Base-by-base conservation (phyloP, 768 basidiomycete species). In the Phanerochaete carnosa region DNA sequence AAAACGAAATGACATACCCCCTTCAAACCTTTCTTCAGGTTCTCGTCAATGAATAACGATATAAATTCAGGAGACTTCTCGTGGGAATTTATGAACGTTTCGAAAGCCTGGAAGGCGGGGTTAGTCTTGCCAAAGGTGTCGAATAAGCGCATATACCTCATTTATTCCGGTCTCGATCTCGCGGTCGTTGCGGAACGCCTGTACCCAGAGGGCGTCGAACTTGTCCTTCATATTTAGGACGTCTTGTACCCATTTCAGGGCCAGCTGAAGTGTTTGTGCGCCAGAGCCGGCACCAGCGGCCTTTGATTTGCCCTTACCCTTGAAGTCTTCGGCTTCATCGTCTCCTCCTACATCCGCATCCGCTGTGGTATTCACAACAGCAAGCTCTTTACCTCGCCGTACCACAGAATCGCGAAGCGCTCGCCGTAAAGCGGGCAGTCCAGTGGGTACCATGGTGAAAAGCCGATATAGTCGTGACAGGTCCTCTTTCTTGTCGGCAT, bases 21-120 rank as follows among this genome's bases (percentile, higher is more conserved):
- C 77, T 94, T 97, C 30, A 98, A 80, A 0, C 96, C 96, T 68
- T 94, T 92, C 75, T 89, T 94, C 25, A 99, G 80, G 70, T 98
- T 89, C 61, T 98, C 95, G 68, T 99, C 97, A 61, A 99, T 95
- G 74, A 93, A 99, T 54, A 99, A 76, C 3, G 97, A 98, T 45
- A 98, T 92, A 71, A 87, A 98, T 70, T 99, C 97, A 7, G 97
- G 88, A 19, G 92, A 86, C 66, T 92, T 90, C 37, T 85, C 83
- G 67, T 97, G 94, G 23, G 79, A 74, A 74, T 98, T 98, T 70
- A 98, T 86, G 72, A 98, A 97, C 1, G 86, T 82, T 73, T 90
- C 87, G 70, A 98, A 98, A 0, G 95, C 95, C 96, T 99, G 64
- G 9, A 52, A 30, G 16, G 32, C 49, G 9, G 35, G 54, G 28